Evolutionary conservation across 2,329 filamentous ascomycete genomes (phyloP).

Genomic region (Claviceps sp.): DNA sequence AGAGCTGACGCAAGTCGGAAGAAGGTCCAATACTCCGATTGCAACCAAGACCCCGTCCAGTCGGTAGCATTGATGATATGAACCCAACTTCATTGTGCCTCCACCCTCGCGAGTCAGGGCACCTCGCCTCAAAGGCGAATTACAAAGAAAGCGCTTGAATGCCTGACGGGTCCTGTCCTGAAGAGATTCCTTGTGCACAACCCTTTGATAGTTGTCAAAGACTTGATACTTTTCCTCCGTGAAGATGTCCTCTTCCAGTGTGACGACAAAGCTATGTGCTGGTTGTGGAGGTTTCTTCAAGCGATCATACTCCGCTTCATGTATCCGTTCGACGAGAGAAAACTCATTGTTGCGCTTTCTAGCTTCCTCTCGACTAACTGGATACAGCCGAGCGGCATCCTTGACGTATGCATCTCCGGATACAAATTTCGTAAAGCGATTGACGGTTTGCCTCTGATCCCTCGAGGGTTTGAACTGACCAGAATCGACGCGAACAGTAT

Average conservation of each 20-base stretch:
- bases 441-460: constrained; percentile 62
- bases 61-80: constrained; percentile 71
- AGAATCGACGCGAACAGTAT: constrained; percentile 63
- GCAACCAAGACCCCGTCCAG: constrained; percentile 65
- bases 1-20: constrained; percentile 64
- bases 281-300: constrained; percentile 48
- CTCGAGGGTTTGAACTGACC: constrained; percentile 49
- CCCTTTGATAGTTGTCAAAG: constrained; percentile 61
- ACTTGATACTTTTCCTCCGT: constrained; percentile 64
- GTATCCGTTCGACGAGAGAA: constrained; percentile 50
- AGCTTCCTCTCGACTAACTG: constrained; percentile 51
- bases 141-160: constrained; percentile 63
- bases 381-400: constrained; percentile 49
- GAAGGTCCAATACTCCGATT: constrained; percentile 61
- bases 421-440: constrained; percentile 62
- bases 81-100: constrained; percentile 46
- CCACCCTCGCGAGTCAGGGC: constrained; percentile 32
- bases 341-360: constrained; percentile 55
- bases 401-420: constrained; percentile 54
- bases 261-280: constrained; percentile 54
- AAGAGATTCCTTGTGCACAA: constrained; percentile 56
- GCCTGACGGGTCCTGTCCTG: constrained; percentile 43
- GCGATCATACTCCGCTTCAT: constrained; percentile 48
- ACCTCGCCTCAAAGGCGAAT: constrained; percentile 46
- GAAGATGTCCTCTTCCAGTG: constrained; percentile 55